Evolutionary conservation across 371 early-diverging fungal genomes (phyloP).

Genomic region (Nematocida ironsii): DNA sequence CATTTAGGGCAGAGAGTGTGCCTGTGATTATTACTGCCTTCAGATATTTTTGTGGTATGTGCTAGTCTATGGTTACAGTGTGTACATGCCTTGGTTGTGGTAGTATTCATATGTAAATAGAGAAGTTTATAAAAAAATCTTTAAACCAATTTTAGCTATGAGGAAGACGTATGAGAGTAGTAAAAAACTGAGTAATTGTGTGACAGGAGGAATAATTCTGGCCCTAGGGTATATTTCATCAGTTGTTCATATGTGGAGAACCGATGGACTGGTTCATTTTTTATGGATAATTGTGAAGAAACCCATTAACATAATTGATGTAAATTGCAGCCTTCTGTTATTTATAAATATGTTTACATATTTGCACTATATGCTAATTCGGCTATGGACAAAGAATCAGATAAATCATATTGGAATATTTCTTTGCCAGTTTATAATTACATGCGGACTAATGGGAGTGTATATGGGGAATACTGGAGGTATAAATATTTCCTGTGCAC

Average conservation of each 20-base stretch:
- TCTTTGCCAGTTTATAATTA: not conserved
- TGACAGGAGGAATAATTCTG: not conserved
- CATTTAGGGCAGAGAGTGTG: conserved; percentile 38
- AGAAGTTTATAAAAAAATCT: not conserved
- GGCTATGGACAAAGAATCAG: conserved; percentile 8
- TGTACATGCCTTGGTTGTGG: not conserved
- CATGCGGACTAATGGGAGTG: not conserved
- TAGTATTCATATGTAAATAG: not conserved
- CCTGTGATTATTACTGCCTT: not conserved
- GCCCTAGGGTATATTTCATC: not conserved
- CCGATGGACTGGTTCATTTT: conserved; percentile 8
- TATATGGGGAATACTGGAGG: too few relatives aligned
- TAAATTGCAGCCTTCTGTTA: not conserved
- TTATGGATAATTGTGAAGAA: conserved; percentile 6
- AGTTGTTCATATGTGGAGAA: not conserved
- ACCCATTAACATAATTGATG: conserved; percentile 5
- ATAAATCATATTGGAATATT: conserved; percentile 6
- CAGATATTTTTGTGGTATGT: not conserved
- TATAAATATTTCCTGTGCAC: not conserved
- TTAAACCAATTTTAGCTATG: not conserved
- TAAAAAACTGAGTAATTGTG: conserved; percentile 3
- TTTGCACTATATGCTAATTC: not conserved
- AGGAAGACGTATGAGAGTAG: not conserved
- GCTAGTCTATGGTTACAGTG: not conserved
- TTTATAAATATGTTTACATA: not conserved